A percentile compares a stretch with the other conserved stretches of the same genome.
phyloP scores from a whole-genome alignment of 2,329 filamentous ascomycete species.

The Alternaria ventricosa region DNA sequence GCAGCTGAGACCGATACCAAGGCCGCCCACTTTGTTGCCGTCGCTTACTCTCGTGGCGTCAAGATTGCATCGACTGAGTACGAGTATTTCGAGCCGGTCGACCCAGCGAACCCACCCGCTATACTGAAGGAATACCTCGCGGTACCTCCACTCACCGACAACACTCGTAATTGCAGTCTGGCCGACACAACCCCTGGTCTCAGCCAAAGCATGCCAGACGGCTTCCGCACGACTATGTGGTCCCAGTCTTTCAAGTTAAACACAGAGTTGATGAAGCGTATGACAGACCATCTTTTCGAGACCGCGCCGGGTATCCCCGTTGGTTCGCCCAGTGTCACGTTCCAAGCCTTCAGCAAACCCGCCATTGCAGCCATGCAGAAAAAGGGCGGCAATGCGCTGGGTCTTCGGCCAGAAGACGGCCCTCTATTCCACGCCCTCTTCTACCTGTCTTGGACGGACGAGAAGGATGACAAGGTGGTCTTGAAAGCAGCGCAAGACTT shows the following conservation, averaged over 20 bases:
- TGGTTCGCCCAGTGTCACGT: background rate
- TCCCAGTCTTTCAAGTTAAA: constrained; percentile 33
- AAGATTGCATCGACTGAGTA: constrained; percentile 23
- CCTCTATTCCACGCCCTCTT: constrained; percentile 25
- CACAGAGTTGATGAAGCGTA: constrained; percentile 20
- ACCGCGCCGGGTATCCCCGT: constrained; percentile 2
- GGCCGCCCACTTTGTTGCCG: constrained; percentile 29
- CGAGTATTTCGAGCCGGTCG: constrained; percentile 26
- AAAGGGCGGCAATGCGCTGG: constrained; percentile 35
- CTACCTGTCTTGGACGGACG: constrained; percentile 26
- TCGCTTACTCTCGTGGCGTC: constrained; percentile 13
- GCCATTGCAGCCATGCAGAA: constrained; percentile 26
- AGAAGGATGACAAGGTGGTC: constrained; percentile 26
- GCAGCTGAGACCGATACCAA: constrained; percentile 24
- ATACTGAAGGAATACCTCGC: constrained; percentile 31
- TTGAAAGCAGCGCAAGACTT: constrained; percentile 21
- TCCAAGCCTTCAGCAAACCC: constrained; percentile 32
- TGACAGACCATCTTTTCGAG: constrained; percentile 23
- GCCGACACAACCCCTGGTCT: constrained; percentile 18
- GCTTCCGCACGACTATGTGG: constrained; percentile 35
- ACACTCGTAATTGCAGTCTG: constrained; percentile 23
- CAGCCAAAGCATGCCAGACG: constrained; percentile 15
- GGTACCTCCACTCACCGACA: constrained; percentile 23
- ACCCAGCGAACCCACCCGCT: constrained; percentile 12
- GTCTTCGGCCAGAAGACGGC: constrained; percentile 18